A percentile compares a stretch with the other conserved stretches of the same genome.
Conservation (phyloP, 208 protist species). For the Leishmania gerbilli region DNA sequence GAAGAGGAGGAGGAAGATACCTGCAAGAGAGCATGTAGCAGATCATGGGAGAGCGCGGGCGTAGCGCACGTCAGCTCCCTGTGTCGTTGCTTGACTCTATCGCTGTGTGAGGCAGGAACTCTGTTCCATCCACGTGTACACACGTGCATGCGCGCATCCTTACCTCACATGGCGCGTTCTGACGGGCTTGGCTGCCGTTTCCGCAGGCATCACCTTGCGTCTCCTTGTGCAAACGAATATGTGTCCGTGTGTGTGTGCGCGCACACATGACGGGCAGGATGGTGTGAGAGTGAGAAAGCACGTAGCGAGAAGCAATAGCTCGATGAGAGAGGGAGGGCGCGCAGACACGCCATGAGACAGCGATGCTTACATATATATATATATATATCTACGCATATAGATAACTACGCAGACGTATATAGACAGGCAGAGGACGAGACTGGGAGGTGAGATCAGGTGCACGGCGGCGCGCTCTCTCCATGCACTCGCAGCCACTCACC, state of each 20-base stretch:
- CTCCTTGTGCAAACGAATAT: neutral
- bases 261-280: neutral
- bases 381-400: neutral
- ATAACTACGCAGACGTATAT: neutral
- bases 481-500: neutral
- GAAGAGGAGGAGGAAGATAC: neutral
- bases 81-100: neutral
- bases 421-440: neutral
- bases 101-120: neutral
- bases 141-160: neutral
- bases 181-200: neutral
- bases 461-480: neutral
- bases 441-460: neutral
- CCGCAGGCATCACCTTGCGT: neutral
- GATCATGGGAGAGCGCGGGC: neutral
- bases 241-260: neutral
- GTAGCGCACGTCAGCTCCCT: neutral
- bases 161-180: neutral
- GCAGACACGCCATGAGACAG: neutral
- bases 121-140: neutral
- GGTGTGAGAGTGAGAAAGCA: neutral
- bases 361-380: neutral
- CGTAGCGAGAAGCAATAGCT: neutral
- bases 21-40: neutral
- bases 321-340: too few relatives aligned